Conservation (phyloP, 306 rosid genomes). For the Lathyrus sativus region DNA sequence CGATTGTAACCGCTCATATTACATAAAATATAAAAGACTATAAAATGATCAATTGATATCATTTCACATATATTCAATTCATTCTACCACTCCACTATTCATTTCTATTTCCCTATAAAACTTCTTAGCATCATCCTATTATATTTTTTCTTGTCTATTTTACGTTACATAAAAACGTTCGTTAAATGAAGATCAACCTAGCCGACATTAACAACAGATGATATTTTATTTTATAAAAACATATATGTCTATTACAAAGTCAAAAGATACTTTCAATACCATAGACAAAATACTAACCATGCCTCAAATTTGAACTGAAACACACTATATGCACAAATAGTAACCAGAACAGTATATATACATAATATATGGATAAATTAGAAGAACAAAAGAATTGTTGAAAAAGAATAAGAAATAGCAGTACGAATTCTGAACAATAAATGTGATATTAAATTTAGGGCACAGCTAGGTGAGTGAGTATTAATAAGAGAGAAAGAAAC, state of each 20-base stretch:
- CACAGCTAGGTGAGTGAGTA: constrained; percentile 37
- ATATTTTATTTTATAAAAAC: too few species aligned
- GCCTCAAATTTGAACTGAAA: not conserved
- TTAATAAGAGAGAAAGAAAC: constrained; percentile 35
- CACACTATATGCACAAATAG: not conserved
- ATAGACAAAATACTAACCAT: not conserved
- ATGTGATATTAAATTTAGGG: constrained; percentile 36
- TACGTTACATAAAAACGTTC: too few species aligned
- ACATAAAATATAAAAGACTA: too few species aligned
- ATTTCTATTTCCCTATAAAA: too few species aligned
- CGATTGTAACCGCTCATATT: too few species aligned
- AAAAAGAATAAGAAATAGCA: constrained; percentile 22
- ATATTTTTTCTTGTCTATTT: too few species aligned
- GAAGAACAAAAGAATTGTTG: constrained; percentile 4
- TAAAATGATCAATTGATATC: too few species aligned
- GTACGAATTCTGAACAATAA: constrained; percentile 35
- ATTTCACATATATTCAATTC: too few species aligned
- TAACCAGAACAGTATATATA: not conserved
- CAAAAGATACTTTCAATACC: not conserved
- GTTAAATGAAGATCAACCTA: too few species aligned
- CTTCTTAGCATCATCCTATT: too few species aligned
- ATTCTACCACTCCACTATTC: too few species aligned
- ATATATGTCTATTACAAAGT: not conserved
- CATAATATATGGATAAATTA: not conserved
- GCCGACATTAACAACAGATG: not conserved